Conservation (phyloP, 2,329 filamentous ascomycete species). For the Venturia asperata region DNA sequence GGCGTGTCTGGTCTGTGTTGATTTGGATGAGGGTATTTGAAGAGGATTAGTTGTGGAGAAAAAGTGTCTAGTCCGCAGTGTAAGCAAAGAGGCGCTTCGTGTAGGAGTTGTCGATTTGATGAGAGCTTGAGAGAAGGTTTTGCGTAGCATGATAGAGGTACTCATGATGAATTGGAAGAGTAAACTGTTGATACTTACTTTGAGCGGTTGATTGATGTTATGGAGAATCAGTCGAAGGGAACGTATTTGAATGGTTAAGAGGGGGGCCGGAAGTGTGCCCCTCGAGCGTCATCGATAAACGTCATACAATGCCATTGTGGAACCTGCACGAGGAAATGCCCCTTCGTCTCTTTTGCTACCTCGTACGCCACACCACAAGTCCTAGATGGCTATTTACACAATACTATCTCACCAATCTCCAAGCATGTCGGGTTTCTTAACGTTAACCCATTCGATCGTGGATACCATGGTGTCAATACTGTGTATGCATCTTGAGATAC, state of each 20-base stretch:
- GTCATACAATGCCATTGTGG: neutral
- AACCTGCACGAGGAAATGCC: slow-evolving; percentile 1
- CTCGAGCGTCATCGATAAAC: slow-evolving; percentile 9
- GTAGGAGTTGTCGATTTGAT: neutral
- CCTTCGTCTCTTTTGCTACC: neutral
- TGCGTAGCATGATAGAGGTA: neutral
- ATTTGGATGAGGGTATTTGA: no score
- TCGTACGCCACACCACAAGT: neutral
- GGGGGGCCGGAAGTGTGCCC: neutral
- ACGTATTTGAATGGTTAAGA: neutral
- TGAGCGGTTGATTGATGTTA: neutral
- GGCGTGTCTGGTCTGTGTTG: neutral
- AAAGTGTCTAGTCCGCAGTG: neutral
- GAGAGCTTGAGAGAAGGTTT: neutral
- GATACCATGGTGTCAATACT: no score
- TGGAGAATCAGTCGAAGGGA: neutral
- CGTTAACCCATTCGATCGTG: no score
- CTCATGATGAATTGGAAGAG: neutral
- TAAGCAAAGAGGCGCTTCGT: slow-evolving; percentile 1
- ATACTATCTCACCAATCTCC: neutral
- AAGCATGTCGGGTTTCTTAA: neutral
- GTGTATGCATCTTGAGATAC: no score
- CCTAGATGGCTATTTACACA: no score
- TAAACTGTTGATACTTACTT: neutral
- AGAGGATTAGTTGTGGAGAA: neutral